phyloP scores from a whole-genome alignment of 768 basidiomycete genomes.

The Lyophyllum decastes region DNA sequence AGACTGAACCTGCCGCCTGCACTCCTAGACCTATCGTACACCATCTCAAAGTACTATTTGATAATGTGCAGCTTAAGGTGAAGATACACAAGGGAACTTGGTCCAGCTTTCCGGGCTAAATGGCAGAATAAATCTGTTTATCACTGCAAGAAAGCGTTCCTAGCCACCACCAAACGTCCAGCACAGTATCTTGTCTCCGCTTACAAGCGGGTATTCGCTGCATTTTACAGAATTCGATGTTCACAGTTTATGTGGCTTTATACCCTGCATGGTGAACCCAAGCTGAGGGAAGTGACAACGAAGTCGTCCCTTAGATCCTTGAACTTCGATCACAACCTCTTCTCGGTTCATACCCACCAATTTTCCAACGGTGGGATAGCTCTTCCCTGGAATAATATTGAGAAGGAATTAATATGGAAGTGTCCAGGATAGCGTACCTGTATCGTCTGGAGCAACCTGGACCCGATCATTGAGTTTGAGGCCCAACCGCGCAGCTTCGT shows the following conservation, averaged over 20 bases:
- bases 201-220: not conserved
- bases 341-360: slow-evolving; percentile 50
- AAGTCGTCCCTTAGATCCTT: slow-evolving; percentile 37
- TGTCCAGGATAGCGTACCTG: slow-evolving; percentile 30
- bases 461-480: slow-evolving; percentile 40
- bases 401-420: not conserved
- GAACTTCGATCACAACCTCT: slow-evolving; percentile 50
- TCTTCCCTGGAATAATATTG: slow-evolving; percentile 28
- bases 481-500: slow-evolving; percentile 44
- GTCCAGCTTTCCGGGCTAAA: no score
- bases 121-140: no score
- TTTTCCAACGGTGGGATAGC: slow-evolving; percentile 47
- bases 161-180: no score
- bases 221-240: not conserved
- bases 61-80: no score
- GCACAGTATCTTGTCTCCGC: not conserved
- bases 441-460: slow-evolving; percentile 47
- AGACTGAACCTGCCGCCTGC: no score
- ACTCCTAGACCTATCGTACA: no score
- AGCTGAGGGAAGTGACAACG: slow-evolving; percentile 58
- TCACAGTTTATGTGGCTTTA: slow-evolving; percentile 13
- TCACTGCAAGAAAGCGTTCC: no score
- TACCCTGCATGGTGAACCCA: slow-evolving; percentile 31
- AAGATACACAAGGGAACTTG: no score
- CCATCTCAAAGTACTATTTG: no score